These are phyloP conservation scores for Lachnellula subtilissima DNA, from an alignment of 2,329 filamentous ascomycete genomes.

Conservation along the genomic window DNA sequence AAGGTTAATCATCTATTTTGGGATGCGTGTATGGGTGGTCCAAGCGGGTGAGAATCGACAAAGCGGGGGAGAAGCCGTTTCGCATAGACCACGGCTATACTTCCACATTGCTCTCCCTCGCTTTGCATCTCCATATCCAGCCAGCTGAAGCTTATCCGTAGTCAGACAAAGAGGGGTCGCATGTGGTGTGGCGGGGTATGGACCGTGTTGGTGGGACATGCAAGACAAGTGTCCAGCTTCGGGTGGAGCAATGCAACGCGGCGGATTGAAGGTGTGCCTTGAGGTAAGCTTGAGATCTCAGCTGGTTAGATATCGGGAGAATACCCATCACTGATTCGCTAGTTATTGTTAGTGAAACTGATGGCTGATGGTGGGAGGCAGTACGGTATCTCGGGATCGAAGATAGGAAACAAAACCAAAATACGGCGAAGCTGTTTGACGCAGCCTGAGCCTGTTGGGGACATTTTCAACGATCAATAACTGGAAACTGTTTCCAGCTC, in stretches of 20 bases:
- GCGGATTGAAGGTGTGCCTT: neutral
- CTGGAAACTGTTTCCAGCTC: neutral
- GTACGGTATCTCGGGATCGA: neutral
- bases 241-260: neutral
- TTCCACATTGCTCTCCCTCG: neutral
- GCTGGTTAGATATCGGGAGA: neutral
- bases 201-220: neutral
- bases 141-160: neutral
- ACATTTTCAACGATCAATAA: neutral
- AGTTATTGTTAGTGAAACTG: neutral
- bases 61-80: neutral
- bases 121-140: neutral
- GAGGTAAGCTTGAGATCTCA: neutral
- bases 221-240: neutral
- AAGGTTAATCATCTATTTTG: conserved; percentile 1
- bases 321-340: neutral
- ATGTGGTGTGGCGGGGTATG: neutral
- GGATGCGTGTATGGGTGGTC: conserved; percentile 1
- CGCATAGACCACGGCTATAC: neutral
- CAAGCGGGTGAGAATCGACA: neutral
- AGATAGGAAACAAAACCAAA: neutral
- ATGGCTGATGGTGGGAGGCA: neutral
- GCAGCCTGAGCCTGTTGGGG: neutral
- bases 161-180: neutral
- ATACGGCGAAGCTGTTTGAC: neutral